Evolutionary conservation across 768 basidiomycete species (phyloP).

Genomic region (Naganishia antarctica): DNA sequence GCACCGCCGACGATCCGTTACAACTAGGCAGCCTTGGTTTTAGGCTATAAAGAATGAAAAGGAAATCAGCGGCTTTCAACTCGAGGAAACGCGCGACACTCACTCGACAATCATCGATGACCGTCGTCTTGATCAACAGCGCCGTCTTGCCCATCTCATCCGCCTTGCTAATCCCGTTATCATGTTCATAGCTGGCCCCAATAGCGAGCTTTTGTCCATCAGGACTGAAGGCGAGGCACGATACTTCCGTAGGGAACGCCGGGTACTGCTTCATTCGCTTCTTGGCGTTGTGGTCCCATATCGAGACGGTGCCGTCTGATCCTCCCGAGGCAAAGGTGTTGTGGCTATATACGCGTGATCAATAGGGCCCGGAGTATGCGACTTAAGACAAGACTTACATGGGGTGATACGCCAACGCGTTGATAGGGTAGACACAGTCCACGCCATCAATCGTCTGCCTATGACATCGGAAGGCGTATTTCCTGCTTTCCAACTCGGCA

Average conservation of each 20-base stretch:
- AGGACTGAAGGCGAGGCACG: constrained; percentile 72
- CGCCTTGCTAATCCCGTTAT: constrained; percentile 70
- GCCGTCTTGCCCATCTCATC: constrained; percentile 55
- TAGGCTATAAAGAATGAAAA: constrained; percentile 6
- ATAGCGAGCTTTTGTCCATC: constrained; percentile 77
- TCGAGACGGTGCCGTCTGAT: constrained; percentile 85
- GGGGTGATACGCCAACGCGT: constrained; percentile 90
- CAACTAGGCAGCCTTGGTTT: constrained; percentile 15
- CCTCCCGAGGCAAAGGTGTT: constrained; percentile 95
- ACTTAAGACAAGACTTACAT: constrained; percentile 53
- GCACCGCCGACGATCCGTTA: background rate
- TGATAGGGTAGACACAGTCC: constrained; percentile 96
- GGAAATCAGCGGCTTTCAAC: background rate
- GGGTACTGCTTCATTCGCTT: constrained; percentile 88
- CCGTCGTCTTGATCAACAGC: constrained; percentile 47
- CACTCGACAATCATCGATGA: constrained; percentile 49
- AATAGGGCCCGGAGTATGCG: background rate
- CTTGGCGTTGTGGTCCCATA: constrained; percentile 97
- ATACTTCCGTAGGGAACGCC: constrained; percentile 67
- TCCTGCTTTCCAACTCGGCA: constrained; percentile 69
- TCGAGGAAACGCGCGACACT: constrained; percentile 25
- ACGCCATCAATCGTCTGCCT: constrained; percentile 81
- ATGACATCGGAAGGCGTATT: constrained; percentile 98
- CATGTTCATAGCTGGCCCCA: constrained; percentile 85
- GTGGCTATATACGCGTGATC: constrained; percentile 54